Evolutionary conservation across 2,329 filamentous ascomycete genomes (phyloP).

Genomic region (Pyrenochaeta sp.): DNA sequence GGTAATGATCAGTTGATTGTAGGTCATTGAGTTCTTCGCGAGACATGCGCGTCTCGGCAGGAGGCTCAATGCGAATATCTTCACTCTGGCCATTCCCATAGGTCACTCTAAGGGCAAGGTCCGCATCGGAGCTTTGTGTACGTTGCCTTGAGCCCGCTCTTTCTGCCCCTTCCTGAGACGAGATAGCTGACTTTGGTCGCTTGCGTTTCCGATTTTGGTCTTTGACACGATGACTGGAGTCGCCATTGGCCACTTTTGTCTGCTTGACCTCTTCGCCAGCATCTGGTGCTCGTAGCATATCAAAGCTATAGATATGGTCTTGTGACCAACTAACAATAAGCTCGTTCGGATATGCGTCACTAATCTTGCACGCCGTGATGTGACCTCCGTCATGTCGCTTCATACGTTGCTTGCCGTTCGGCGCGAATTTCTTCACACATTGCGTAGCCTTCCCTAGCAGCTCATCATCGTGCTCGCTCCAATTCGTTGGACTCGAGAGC

Average conservation of each 20-base stretch:
- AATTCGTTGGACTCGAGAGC: conserved; percentile 53
- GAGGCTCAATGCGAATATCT: conserved; percentile 60
- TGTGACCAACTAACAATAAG: conserved; percentile 74
- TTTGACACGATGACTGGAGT: conserved; percentile 32
- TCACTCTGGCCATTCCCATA: conserved; percentile 69
- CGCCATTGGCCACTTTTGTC: conserved; percentile 22
- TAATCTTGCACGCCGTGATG: conserved; percentile 76
- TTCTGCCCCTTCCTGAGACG: conserved; percentile 51
- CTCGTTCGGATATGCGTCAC: conserved; percentile 72
- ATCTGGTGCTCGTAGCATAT: conserved; percentile 67
- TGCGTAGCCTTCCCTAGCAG: conserved; percentile 66
- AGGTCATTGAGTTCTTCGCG: conserved; percentile 57
- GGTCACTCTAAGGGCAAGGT: conserved; percentile 63
- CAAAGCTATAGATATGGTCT: conserved; percentile 72
- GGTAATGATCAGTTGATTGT: conserved; percentile 63
- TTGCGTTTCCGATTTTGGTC: conserved; percentile 63
- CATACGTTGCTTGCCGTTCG: conserved; percentile 65
- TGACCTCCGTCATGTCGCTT: conserved; percentile 65
- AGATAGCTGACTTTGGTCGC: conserved; percentile 54
- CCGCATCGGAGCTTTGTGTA: conserved; percentile 55
- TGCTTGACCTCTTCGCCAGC: conserved; percentile 53
- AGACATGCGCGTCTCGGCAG: conserved; percentile 38
- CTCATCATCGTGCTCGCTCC: conserved; percentile 60
- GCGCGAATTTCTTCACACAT: conserved; percentile 73
- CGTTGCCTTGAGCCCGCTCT: conserved; percentile 58